Conservation (phyloP, 2,329 filamentous ascomycete species). For the Lizonia empirigonia region DNA sequence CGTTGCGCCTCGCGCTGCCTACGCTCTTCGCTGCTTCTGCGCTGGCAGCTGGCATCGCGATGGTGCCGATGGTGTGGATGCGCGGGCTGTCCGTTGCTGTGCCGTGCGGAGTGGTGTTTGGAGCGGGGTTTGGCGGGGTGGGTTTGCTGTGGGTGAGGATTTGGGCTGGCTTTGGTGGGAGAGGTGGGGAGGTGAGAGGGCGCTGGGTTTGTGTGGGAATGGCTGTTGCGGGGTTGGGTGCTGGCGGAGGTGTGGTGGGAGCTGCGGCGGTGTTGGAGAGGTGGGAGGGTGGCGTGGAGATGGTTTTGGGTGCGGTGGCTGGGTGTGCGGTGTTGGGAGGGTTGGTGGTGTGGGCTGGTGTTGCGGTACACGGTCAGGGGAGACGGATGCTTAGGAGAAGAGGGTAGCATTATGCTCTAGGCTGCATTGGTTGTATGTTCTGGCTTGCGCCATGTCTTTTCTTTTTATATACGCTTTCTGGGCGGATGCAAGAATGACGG, state of each 20-base stretch:
- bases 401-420: neutral
- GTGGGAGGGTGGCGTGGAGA: slow-evolving; percentile 1
- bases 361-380: neutral
- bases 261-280: slow-evolving; percentile 14
- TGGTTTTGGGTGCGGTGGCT: slow-evolving; percentile 6
- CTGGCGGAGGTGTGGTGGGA: slow-evolving; percentile 13
- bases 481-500: neutral
- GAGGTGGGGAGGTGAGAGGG: neutral
- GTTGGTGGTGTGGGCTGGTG: neutral
- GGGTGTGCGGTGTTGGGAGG: neutral
- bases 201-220: slow-evolving; percentile 11
- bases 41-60: neutral
- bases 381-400: neutral
- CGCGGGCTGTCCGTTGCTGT: neutral
- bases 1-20: slow-evolving; percentile 1
- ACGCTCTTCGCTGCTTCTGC: slow-evolving; percentile 7
- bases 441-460: neutral
- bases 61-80: slow-evolving; percentile 4
- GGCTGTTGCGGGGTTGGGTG: slow-evolving; percentile 6
- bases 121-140: slow-evolving; percentile 13
- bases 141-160: slow-evolving; percentile 8
- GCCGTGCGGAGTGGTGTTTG: slow-evolving; percentile 8
- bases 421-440: neutral
- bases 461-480: neutral
- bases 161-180: neutral